Percentiles rank a stretch among this genome's conserved stretches.
Conservation (phyloP, 768 basidiomycete species). For the Leccinum fibrillosum region DNA sequence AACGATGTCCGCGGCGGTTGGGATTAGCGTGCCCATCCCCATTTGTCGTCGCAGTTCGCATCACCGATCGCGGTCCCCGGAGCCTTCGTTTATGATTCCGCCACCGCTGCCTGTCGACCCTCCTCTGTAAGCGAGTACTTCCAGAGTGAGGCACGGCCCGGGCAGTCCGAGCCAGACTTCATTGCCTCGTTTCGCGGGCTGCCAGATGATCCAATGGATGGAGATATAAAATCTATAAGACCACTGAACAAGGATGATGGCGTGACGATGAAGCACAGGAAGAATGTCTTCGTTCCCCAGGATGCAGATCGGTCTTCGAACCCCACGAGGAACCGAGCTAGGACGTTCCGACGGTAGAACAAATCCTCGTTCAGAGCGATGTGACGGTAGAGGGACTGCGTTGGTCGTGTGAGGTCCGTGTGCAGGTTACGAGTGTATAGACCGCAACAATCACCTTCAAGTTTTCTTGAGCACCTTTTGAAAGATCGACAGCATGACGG, state of each 20-base stretch:
- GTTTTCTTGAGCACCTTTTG: slow-evolving; percentile 63
- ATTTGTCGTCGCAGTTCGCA: no score
- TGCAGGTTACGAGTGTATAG: slow-evolving; percentile 67
- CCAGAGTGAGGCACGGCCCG: no score
- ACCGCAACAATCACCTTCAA: slow-evolving; percentile 71
- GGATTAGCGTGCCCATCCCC: no score
- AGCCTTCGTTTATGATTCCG: no score
- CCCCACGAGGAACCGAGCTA: slow-evolving; percentile 57
- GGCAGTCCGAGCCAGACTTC: no score
- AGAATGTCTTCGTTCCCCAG: slow-evolving; percentile 75
- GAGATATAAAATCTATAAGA: slow-evolving; percentile 69
- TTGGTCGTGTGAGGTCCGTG: slow-evolving; percentile 76
- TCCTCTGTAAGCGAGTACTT: no score
- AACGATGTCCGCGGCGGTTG: no score
- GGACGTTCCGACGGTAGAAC: slow-evolving; percentile 65
- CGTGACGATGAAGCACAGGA: slow-evolving; percentile 58
- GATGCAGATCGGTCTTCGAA: slow-evolving; percentile 63
- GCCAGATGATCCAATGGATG: slow-evolving; percentile 81
- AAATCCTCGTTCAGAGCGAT: slow-evolving; percentile 71
- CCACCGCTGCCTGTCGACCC: no score
- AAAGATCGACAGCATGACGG: slow-evolving; percentile 74
- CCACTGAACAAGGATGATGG: slow-evolving; percentile 82
- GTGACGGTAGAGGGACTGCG: slow-evolving; percentile 83
- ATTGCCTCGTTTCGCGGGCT: slow-evolving; percentile 34
- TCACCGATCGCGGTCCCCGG: no score